Evolutionary conservation across 2,329 filamentous ascomycete species (phyloP), one percentile per base, ranked within the genome.

Genomic region (Achaetomium macrosporum): DNA sequence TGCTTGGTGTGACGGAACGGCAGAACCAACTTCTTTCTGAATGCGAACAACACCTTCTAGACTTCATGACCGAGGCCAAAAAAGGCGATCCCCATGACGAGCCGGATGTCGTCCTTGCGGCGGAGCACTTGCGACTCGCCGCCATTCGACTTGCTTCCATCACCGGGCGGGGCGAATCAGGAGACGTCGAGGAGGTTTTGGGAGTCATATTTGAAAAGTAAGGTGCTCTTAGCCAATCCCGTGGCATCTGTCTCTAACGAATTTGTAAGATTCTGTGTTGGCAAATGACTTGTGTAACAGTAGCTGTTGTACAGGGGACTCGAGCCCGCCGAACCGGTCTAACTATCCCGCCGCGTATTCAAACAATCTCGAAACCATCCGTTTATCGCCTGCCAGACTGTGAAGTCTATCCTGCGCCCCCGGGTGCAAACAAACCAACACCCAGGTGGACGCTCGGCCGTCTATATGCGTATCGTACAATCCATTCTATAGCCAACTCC

Each of bases 161-260:
- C 62, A 97, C 90, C 1, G 93, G 93, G 0, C 82, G 82, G 51
- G 91, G 90, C 1, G 88, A 90, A 62, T 81, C 80, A 39, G 88
- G 90, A 2, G 92, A 97, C 69, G 90, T 97, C 15, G 92, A 99
- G 67, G 93, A 97, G 66, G 89, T 99, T 8, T 72, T 99, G 42
- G 93, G 93, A 0, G 91, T 99, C 19, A 91, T 99, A 4, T 99
- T 99, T 72, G 92, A 97, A 69, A 97, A 95, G 88, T 95, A 73
- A 48, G 20, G 49, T 40, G 17, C 76, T 82, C 39, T 40, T 11
- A 43, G 39, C 36, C 12, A 10, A 29, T 35, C 20, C 6, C 36
- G 25, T 51, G 40, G 47, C 39, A 50, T n/a, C 10, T 25, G 40
- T 16, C 1, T 50, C 53, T 54, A 54, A 57, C 41, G 8, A 31